Evolutionary conservation across 2,329 filamentous ascomycete genomes (phyloP).

Genomic region (Phialophora macrospora): DNA sequence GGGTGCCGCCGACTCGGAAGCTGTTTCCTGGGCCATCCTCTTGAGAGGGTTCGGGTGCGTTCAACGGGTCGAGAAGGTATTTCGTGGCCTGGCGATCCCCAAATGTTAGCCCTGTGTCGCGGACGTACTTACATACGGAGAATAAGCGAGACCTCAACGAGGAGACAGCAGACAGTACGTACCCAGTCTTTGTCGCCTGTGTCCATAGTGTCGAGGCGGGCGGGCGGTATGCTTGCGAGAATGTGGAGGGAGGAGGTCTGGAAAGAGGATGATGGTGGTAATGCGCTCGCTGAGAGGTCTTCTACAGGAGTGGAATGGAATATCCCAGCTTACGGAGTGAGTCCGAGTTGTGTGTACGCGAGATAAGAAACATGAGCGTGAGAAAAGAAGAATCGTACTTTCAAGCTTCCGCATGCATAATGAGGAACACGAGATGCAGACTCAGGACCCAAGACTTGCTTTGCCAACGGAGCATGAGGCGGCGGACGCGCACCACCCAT

Average conservation of each 20-base stretch:
- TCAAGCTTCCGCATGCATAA: not conserved
- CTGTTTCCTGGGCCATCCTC: conserved; percentile 69
- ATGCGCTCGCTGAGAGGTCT: not conserved
- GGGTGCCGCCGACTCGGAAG: conserved; percentile 45
- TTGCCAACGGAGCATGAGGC: conserved; percentile 16
- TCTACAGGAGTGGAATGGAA: not conserved
- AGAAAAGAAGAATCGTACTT: conserved; percentile 2
- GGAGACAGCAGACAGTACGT: conserved; percentile 27
- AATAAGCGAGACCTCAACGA: not conserved
- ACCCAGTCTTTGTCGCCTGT: conserved; percentile 58
- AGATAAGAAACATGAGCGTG: not conserved
- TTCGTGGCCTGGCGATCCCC: conserved; percentile 61
- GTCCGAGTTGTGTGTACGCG: not conserved
- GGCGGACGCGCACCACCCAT: conserved; percentile 7
- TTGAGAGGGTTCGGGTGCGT: conserved; percentile 68
- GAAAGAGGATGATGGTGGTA: not conserved
- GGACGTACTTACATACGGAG: not conserved
- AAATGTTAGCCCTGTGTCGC: conserved; percentile 21
- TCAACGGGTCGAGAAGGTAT: conserved; percentile 72
- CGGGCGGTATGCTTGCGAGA: not conserved
- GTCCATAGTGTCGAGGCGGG: conserved; percentile 11
- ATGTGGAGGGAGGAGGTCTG: not conserved
- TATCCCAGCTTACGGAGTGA: conserved; percentile 3
- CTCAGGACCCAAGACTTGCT: not conserved
- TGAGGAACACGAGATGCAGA: not conserved